These are phyloP conservation scores for Eucalyptus lansdowneana DNA, from an alignment of 345 rosid genomes.

Conservation along the genomic window DNA sequence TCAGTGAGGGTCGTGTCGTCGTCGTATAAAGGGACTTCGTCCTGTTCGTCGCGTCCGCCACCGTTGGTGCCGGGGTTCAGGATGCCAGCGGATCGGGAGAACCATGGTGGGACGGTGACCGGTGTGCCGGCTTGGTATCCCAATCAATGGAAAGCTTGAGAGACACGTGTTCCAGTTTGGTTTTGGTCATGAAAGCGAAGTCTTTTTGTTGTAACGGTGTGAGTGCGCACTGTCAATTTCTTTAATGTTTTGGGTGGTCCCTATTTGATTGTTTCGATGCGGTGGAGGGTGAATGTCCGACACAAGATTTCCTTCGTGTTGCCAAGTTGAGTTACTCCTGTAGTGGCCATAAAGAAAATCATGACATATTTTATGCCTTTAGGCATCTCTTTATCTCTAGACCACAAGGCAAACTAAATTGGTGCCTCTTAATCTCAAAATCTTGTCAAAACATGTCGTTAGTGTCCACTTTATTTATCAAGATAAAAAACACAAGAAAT, in stretches of 20 bases:
- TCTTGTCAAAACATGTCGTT: background rate
- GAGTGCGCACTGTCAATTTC: background rate
- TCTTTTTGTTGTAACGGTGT: background rate
- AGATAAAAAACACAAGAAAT: background rate
- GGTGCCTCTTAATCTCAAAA: background rate
- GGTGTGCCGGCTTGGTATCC: background rate
- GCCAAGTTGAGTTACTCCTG: background rate
- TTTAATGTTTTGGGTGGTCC: background rate
- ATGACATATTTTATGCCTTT: too few relatives aligned
- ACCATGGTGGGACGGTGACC: background rate
- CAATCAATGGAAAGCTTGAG: background rate
- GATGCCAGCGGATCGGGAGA: background rate
- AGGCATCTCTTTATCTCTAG: too few relatives aligned
- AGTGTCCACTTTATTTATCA: background rate
- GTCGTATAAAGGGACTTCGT: background rate
- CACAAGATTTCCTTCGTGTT: background rate
- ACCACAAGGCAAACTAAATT: background rate
- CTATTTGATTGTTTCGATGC: background rate
- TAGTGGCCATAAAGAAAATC: background rate
- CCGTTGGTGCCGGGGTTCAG: background rate
- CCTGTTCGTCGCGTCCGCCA: background rate
- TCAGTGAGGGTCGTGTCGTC: background rate
- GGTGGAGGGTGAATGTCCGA: background rate
- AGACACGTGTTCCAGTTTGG: background rate
- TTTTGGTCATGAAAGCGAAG: too few relatives aligned